Conservation (phyloP, 768 basidiomycete genomes). For the Tephrocybe sp. region DNA sequence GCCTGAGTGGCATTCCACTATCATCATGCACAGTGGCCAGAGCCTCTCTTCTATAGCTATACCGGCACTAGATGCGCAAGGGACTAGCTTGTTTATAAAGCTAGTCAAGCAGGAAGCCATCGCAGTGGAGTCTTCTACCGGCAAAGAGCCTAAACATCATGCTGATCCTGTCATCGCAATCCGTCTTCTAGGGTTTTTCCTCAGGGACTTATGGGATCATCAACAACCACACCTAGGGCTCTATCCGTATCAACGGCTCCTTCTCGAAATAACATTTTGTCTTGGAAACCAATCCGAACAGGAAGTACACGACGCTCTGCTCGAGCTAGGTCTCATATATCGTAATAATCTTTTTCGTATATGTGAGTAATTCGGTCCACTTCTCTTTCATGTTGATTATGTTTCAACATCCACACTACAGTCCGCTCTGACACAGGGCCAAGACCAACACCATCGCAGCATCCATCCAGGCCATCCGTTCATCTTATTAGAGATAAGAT, state of each 20-base stretch:
- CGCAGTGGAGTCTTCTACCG: too few relatives aligned
- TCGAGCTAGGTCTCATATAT: neutral
- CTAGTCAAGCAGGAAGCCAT: too few relatives aligned
- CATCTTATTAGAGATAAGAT: constrained; percentile 1
- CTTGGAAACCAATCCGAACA: neutral
- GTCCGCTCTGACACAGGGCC: neutral
- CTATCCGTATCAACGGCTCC: neutral
- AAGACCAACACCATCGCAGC: neutral
- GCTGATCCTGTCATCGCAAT: constrained; percentile 4
- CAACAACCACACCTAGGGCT: constrained; percentile 2
- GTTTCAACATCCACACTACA: neutral
- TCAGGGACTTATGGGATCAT: constrained; percentile 11
- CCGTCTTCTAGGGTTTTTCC: constrained; percentile 8
- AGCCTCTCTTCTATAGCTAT: too few relatives aligned
- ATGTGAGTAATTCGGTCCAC: neutral
- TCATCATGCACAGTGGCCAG: too few relatives aligned
- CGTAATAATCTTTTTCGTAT: neutral
- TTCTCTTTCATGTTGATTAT: neutral
- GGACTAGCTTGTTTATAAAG: too few relatives aligned
- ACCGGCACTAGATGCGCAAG: too few relatives aligned
- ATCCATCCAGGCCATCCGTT: constrained; percentile 9
- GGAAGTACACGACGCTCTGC: neutral
- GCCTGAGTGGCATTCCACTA: too few relatives aligned
- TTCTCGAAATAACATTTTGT: neutral
- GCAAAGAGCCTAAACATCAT: too few relatives aligned